These are phyloP conservation scores for Neofusicoccum laricinum DNA, from an alignment of 2,329 filamentous ascomycete genomes.

Conservation along the genomic window DNA sequence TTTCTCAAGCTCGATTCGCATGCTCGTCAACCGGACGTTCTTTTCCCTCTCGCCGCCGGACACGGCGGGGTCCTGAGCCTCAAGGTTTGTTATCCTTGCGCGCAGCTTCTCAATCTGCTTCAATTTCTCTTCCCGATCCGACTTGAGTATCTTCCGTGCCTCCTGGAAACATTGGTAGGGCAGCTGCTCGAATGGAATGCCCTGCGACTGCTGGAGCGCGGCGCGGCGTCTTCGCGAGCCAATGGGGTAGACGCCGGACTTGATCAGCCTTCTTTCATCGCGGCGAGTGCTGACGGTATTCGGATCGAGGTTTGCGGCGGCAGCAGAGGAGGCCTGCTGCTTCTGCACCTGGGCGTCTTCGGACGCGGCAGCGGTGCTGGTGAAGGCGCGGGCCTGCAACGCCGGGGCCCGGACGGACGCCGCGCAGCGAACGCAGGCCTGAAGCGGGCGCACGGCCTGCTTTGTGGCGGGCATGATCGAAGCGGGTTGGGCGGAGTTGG, in stretches of 20 bases:
- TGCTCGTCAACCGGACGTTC: constrained; percentile 63
- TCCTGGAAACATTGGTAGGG: constrained; percentile 99
- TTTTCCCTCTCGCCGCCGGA: constrained; percentile 64
- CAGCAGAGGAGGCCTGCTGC: constrained; percentile 19
- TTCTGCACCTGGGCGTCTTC: constrained; percentile 42
- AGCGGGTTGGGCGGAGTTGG: constrained; percentile 16
- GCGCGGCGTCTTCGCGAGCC: constrained; percentile 79
- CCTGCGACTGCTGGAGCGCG: constrained; percentile 52
- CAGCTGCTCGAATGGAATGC: constrained; percentile 85
- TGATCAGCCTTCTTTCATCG: constrained; percentile 67
- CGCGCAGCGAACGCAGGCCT: constrained; percentile 26
- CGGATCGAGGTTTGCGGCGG: constrained; percentile 53
- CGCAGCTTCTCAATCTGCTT: constrained; percentile 66
- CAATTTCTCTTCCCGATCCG: constrained; percentile 79
- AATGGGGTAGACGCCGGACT: constrained; percentile 67
- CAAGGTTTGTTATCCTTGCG: constrained; percentile 65
- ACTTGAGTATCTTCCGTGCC: constrained; percentile 76
- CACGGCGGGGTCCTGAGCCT: constrained; percentile 56
- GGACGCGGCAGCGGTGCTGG: constrained; percentile 42
- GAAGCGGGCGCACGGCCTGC: constrained; percentile 33
- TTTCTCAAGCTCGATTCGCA: constrained; percentile 70
- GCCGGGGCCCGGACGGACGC: not conserved
- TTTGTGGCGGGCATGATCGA: constrained; percentile 33
- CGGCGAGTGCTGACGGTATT: constrained; percentile 62
- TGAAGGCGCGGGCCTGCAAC: constrained; percentile 40